phyloP scores from a whole-genome alignment of 2,329 filamentous ascomycete species.

The Fusarium bulbicola region DNA sequence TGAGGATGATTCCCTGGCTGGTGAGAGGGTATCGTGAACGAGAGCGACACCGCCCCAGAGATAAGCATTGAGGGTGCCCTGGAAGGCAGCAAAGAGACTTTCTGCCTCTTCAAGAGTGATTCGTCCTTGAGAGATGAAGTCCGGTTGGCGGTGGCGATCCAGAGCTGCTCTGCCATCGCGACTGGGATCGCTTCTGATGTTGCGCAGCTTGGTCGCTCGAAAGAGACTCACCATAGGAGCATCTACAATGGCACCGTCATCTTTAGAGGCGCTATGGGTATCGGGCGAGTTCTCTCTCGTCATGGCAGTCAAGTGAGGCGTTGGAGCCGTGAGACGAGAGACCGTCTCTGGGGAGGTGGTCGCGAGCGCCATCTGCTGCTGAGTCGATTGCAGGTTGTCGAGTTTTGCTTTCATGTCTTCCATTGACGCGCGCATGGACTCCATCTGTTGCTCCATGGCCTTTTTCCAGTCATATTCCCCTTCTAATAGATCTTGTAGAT shows the following conservation, averaged over 20 bases:
- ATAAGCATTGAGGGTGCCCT: not conserved
- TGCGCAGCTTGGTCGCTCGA: not conserved
- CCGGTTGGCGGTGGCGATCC: not conserved
- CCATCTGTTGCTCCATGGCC: not conserved
- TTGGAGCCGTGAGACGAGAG: not conserved
- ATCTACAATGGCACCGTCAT: not conserved
- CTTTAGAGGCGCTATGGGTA: not conserved
- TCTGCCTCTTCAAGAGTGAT: not conserved
- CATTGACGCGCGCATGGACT: not conserved
- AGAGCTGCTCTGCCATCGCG: not conserved
- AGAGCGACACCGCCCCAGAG: not conserved
- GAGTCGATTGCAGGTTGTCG: not conserved
- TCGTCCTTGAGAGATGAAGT: not conserved
- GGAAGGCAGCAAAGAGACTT: not conserved
- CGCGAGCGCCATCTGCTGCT: not conserved
- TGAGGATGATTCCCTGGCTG: not conserved
- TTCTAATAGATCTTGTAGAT: not conserved
- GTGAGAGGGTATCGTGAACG: not conserved
- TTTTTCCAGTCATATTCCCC: not conserved
- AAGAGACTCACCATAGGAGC: not conserved
- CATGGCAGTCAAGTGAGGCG: not conserved
- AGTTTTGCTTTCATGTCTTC: not conserved
- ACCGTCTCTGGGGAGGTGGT: not conserved
- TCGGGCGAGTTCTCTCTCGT: not conserved
- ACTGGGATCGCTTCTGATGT: not conserved